Evolutionary conservation across 2,329 filamentous ascomycete species (phyloP), one percentile per base, ranked within the genome.

Genomic region (Zymoseptoria ardabiliae): DNA sequence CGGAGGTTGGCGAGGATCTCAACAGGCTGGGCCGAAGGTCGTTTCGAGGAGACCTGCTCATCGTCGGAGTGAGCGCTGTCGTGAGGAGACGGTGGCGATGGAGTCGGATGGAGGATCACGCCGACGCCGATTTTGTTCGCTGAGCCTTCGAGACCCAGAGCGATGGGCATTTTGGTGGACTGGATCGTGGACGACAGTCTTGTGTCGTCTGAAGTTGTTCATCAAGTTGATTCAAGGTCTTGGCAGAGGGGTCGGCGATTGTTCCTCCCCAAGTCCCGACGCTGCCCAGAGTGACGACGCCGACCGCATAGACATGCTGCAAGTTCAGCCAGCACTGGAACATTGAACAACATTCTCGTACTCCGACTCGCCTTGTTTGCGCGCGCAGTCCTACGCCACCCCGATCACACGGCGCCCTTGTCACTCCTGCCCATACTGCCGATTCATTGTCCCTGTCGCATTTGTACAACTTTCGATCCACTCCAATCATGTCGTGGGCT

Each of bases 41-140:
- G 65, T 49, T 61, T 62, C 21, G 59, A 54, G 9, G 25, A 51
- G 19, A 58, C 53, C 17, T 58, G 54, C 54, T 70, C 70, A 60
- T 71, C 69, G 59, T 71, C 67, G 11, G 68, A 69, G 58, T 71
- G 68, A 8, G 69, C 69, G 56, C 69, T 72, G 60, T 74, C 71
- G 64, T 72, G 72, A 20, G 69, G 70, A 49, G 68, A 71, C 10
- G 63, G 65, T 22, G 70, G 70, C 19, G 57, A 57, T 8, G 77
- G 71, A 63, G 77, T 69, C 3, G 85, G 81, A 78, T 97, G 94
- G 22, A 85, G 83, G 73, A 99, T 96, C 60, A 99, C 81, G 70
- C 94, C 94, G 60, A 97, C 88, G 66, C 93, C 94, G 56, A 99
- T 85, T 77, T 99, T 99, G 81, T 99, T 99, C 76, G 94, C 94